Evolutionary conservation across 1,284 basidiomycete species (phyloP).

Genomic region (Cerioporus squamosus): DNA sequence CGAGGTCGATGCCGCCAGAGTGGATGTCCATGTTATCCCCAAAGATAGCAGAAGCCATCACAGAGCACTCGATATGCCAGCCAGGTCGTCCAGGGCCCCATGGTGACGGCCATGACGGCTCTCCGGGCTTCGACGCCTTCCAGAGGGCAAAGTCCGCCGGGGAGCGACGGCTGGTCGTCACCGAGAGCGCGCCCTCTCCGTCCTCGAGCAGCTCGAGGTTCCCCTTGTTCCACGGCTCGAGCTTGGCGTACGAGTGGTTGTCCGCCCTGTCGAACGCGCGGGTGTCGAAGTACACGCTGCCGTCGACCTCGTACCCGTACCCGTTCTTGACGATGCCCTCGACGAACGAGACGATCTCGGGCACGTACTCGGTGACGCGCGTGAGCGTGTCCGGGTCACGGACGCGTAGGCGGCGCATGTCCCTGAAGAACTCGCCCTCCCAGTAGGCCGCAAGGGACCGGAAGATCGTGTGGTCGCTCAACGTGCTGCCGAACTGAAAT

Average conservation of each 20-base stretch:
- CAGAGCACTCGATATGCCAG: conserved; percentile 99
- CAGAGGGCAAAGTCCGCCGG: conserved; percentile 95
- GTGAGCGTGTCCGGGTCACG: conserved; percentile 91
- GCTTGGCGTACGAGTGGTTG: conserved; percentile 88
- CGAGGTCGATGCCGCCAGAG: conserved; percentile 95
- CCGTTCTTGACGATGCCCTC: conserved; percentile 88
- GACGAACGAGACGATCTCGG: conserved; percentile 92
- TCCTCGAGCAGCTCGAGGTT: conserved; percentile 91
- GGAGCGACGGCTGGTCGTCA: conserved; percentile 62
- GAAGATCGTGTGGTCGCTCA: conserved; percentile 89
- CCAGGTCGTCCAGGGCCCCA: conserved; percentile 98
- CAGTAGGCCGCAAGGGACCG: conserved; percentile 86
- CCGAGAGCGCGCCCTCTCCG: conserved; percentile 85
- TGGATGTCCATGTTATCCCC: conserved; percentile 98
- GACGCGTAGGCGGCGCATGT: conserved; percentile 90
- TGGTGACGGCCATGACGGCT: conserved; percentile 95
- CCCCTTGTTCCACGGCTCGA: conserved; percentile 95
- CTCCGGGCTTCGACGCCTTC: conserved; percentile 98
- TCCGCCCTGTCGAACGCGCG: conserved; percentile 80
- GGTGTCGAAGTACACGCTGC: conserved; percentile 97
- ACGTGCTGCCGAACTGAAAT: conserved; percentile 73
- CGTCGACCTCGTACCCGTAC: conserved; percentile 88
- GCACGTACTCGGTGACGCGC: conserved; percentile 96
- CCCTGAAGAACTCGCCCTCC: conserved; percentile 91
- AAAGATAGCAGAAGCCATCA: conserved; percentile 95